Conservation (phyloP, 106 monocot species). For the Dendrobium officinale region DNA sequence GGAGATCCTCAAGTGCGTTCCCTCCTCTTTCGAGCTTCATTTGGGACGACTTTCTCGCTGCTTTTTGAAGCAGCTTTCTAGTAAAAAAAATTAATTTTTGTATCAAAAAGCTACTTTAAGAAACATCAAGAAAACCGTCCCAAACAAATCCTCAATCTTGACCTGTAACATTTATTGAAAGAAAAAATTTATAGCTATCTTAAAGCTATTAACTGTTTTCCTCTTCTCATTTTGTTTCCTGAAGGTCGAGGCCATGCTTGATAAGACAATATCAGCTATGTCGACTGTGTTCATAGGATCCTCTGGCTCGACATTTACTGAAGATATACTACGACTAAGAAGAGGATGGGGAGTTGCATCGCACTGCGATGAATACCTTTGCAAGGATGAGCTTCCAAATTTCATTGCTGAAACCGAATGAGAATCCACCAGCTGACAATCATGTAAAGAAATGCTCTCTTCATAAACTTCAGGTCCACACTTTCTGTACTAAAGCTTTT, state of each 20-base stretch:
- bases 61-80: too few relatives aligned
- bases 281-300: constrained; percentile 54
- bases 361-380: constrained; percentile 52
- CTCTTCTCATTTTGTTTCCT: constrained; percentile 2
- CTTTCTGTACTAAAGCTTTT: neutral
- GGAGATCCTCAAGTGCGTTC: constrained; percentile 66
- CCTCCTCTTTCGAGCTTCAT: neutral
- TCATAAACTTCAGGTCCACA: neutral
- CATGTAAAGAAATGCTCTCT: neutral
- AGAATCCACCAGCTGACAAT: neutral
- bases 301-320: constrained; percentile 61
- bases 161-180: neutral
- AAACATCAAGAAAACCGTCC: too few relatives aligned
- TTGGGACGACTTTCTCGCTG: too few relatives aligned
- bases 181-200: neutral
- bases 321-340: constrained; percentile 46
- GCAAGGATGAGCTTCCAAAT: constrained; percentile 46
- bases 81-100: too few relatives aligned
- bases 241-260: constrained; percentile 84
- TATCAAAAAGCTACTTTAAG: too few relatives aligned
- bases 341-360: constrained; percentile 49
- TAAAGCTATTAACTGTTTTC: neutral
- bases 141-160: too few relatives aligned
- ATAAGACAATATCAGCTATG: constrained; percentile 69
- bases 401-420: constrained; percentile 43